Evolutionary conservation across 139 green algal species (phyloP).

Genomic region (Zygnema circumcarinatum): DNA sequence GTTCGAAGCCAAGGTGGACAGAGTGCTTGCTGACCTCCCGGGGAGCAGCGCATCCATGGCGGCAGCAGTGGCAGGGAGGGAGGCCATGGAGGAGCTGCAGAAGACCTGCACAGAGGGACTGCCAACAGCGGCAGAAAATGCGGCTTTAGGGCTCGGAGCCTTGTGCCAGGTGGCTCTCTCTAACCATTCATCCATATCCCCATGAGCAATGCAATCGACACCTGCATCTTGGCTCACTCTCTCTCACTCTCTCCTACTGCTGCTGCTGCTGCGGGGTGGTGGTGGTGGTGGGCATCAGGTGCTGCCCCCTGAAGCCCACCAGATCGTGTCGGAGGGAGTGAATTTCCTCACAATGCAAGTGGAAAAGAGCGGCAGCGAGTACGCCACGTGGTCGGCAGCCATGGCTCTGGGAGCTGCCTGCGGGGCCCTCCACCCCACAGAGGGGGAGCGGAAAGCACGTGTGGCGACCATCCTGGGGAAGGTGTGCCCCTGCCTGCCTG

Average conservation of each 20-base stretch:
- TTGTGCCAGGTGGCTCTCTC: background rate
- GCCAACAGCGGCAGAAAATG: background rate
- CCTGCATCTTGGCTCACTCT: background rate
- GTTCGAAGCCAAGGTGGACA: slow-evolving; percentile 1
- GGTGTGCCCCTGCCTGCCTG: no score
- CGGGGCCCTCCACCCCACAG: background rate
- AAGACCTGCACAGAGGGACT: background rate
- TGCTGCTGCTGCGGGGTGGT: no score
- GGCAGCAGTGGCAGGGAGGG: background rate
- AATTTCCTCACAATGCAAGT: background rate
- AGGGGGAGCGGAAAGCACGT: slow-evolving; percentile 2
- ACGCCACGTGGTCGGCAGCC: slow-evolving; percentile 6
- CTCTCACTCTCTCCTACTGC: background rate
- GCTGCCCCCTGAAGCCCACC: background rate
- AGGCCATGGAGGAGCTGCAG: background rate
- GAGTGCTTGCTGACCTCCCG: background rate
- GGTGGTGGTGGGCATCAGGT: no score
- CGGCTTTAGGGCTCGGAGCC: background rate
- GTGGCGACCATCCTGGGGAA: background rate
- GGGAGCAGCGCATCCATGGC: background rate
- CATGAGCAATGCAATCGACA: no score
- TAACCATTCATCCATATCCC: no score
- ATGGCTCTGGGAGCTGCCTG: background rate
- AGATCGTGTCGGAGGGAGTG: background rate
- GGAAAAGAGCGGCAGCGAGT: background rate